phyloP scores from a whole-genome alignment of 139 green algal genomes.

The Coelastrella sp. region DNA sequence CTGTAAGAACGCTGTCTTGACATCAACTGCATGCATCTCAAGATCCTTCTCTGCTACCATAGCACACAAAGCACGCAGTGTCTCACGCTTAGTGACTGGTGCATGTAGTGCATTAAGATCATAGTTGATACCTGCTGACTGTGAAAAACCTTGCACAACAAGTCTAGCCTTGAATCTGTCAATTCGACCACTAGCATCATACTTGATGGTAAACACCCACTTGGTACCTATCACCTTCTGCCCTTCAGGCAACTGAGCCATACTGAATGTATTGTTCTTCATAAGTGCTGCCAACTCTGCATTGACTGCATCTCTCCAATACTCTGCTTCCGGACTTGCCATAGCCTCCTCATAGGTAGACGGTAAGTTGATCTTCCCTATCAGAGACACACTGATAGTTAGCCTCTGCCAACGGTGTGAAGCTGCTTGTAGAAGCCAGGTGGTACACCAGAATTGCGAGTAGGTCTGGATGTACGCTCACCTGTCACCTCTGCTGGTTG shows the following conservation, averaged over 20 bases:
- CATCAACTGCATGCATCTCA: slow-evolving; percentile 46
- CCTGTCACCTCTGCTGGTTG: no score
- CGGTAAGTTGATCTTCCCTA: no score
- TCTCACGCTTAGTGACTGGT: slow-evolving; percentile 16
- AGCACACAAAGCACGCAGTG: slow-evolving; percentile 7
- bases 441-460: no score
- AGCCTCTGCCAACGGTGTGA: neutral
- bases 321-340: neutral
- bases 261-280: neutral
- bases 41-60: slow-evolving; percentile 3
- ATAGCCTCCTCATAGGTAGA: neutral
- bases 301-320: neutral
- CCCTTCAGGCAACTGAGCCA: neutral
- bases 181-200: neutral
- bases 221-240: neutral
- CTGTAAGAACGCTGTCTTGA: slow-evolving; percentile 69
- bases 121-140: neutral
- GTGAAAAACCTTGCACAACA: neutral
- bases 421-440: neutral
- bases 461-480: no score
- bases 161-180: neutral
- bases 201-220: neutral
- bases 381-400: neutral
- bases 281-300: neutral
- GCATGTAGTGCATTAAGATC: slow-evolving; percentile 42